Evolutionary conservation across 768 basidiomycete species (phyloP).

Genomic region (Rhodotorula toruloides): DNA sequence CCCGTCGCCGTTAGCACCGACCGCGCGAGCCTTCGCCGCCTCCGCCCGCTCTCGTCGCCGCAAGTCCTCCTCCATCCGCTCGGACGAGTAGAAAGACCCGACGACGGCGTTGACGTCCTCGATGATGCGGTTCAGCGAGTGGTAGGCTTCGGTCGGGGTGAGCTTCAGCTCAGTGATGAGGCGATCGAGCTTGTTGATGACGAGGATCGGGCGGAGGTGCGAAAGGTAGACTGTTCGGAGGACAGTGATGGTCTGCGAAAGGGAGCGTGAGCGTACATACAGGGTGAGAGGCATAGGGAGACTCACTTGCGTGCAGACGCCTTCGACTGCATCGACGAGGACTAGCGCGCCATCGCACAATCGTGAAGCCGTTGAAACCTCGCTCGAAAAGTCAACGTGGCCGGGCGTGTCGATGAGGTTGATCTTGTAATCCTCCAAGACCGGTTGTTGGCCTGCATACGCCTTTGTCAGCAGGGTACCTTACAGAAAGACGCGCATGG

Average conservation of each 20-base stretch:
- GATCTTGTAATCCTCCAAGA: conserved; percentile 67
- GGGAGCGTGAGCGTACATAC: conserved; percentile 1
- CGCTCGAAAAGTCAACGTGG: conserved; percentile 96
- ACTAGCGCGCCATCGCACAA: conserved; percentile 93
- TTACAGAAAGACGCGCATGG: neutral
- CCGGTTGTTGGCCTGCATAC: conserved; percentile 38
- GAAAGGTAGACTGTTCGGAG: conserved; percentile 92
- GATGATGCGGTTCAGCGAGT: conserved; percentile 84
- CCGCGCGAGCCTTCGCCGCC: conserved; percentile 54
- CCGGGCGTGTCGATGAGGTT: conserved; percentile 99
- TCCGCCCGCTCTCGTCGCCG: conserved; percentile 91
- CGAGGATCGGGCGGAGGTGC: conserved; percentile 77
- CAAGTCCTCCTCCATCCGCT: conserved; percentile 93
- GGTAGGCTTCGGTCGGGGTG: conserved; percentile 83
- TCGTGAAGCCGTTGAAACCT: conserved; percentile 89
- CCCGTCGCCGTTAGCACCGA: neutral
- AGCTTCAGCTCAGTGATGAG: conserved; percentile 89
- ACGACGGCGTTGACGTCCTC: conserved; percentile 98
- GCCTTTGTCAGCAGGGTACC: too few species aligned
- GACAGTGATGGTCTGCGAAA: conserved; percentile 78
- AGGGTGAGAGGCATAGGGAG: neutral
- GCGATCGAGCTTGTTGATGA: conserved; percentile 95
- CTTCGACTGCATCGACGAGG: conserved; percentile 92
- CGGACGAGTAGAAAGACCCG: conserved; percentile 90
- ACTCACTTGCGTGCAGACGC: conserved; percentile 88